A percentile compares a stretch with the other conserved stretches of the same genome.
These are phyloP conservation scores for Microthyrium microscopicum DNA, from an alignment of 2,329 filamentous ascomycete species.

Conservation along the genomic window DNA sequence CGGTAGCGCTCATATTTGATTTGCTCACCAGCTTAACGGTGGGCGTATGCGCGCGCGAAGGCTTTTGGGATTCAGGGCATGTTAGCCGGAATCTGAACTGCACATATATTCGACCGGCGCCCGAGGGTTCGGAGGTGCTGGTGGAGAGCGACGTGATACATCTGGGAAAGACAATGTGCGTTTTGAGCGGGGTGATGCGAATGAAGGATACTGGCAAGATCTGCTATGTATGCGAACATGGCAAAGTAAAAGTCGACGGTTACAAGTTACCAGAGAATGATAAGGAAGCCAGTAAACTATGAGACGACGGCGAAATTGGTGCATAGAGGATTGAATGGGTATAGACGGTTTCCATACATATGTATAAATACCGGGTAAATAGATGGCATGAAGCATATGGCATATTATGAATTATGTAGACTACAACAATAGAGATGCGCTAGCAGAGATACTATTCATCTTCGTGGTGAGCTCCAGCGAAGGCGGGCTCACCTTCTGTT, in stretches of 20 bases:
- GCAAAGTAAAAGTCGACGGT: conserved; percentile 3
- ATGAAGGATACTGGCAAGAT: conserved; percentile 20
- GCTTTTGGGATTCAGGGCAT: conserved; percentile 28
- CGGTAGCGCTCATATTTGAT: conserved; percentile 38
- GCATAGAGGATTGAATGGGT: too few species aligned
- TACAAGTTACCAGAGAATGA: too few species aligned
- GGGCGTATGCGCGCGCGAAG: conserved; percentile 14
- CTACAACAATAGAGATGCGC: too few species aligned
- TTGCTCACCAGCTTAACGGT: conserved; percentile 30
- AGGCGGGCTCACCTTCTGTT: too few species aligned
- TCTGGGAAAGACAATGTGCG: conserved; percentile 24
- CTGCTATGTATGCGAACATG: conserved; percentile 9
- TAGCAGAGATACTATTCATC: too few species aligned
- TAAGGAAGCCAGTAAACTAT: not conserved
- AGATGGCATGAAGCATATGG: too few species aligned
- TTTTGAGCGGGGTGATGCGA: conserved; percentile 24
- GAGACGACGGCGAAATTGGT: too few species aligned
- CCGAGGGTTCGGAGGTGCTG: conserved; percentile 22
- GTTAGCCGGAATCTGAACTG: conserved; percentile 27
- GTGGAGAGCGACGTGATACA: conserved; percentile 29
- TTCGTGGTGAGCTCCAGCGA: too few species aligned
- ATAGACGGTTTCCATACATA: too few species aligned
- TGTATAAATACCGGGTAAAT: too few species aligned
- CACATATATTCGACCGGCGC: conserved; percentile 27
- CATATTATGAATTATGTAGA: too few species aligned